phyloP scores from a whole-genome alignment of 306 rosid species.

The Dicorynia guianensis region DNA sequence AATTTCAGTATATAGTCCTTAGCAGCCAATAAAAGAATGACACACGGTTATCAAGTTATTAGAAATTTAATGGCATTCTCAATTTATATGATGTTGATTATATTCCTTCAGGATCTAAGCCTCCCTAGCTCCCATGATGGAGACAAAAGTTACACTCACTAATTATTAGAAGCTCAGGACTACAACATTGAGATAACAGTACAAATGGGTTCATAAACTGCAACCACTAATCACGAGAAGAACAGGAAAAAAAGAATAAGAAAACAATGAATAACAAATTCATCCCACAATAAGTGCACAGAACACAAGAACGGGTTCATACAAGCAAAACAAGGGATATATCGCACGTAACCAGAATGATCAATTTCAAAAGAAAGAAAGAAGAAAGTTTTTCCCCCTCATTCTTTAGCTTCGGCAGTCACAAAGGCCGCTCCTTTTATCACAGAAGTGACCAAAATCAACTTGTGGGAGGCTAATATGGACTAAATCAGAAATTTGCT shows the following conservation, averaged over 20 bases:
- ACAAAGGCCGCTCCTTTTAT: slow-evolving; percentile 21
- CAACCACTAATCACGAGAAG: background rate
- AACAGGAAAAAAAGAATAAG: background rate
- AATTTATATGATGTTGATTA: background rate
- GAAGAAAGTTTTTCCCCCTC: background rate
- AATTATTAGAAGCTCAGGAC: background rate
- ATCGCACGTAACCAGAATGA: background rate
- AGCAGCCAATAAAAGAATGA: background rate
- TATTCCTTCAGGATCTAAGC: background rate
- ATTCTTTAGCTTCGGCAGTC: background rate
- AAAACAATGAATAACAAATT: background rate
- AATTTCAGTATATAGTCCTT: too few relatives aligned
- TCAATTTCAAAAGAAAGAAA: background rate
- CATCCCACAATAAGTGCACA: background rate
- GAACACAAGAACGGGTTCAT: slow-evolving; percentile 1
- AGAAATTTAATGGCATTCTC: background rate
- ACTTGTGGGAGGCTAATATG: background rate
- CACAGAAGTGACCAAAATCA: background rate
- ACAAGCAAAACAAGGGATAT: slow-evolving; percentile 15
- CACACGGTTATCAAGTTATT: background rate
- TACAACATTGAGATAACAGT: background rate
- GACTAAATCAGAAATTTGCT: slow-evolving; percentile 18
- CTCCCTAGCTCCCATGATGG: slow-evolving; percentile 4
- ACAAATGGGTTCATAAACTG: slow-evolving; percentile 6
- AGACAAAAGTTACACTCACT: slow-evolving; percentile 15